Percentiles rank a stretch among this genome's conserved stretches.
Conservation (phyloP, 176 grass and related monocot species). For the Oropetium thomaeum region DNA sequence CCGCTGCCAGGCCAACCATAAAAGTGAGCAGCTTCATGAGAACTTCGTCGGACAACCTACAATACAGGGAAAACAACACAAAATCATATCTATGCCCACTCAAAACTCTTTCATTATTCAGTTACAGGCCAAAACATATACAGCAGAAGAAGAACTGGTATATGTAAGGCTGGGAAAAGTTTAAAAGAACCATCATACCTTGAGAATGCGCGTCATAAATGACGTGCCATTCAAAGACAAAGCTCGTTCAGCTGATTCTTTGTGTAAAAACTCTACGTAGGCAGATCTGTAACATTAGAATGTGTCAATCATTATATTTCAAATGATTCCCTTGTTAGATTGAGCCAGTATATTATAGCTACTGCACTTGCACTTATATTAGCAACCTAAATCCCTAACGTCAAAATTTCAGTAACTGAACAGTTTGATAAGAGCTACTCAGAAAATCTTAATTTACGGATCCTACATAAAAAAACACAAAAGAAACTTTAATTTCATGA, state of each 20-base stretch:
- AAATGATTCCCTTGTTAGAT: not conserved
- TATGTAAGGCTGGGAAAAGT: not conserved
- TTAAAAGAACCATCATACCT: constrained; percentile 50
- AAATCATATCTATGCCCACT: not conserved
- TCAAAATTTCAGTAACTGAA: not conserved
- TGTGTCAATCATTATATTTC: not conserved
- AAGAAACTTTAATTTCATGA: constrained; percentile 4
- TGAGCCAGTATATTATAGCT: constrained; percentile 12
- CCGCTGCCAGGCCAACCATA: constrained; percentile 62
- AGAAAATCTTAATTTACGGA: not conserved
- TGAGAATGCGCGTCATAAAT: constrained; percentile 92
- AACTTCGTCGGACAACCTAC: constrained; percentile 73
- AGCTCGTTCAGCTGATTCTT: constrained; percentile 81
- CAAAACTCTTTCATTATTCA: not conserved
- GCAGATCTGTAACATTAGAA: constrained; percentile 58
- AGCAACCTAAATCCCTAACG: not conserved
- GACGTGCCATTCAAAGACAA: constrained; percentile 90
- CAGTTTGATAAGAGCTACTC: not conserved
- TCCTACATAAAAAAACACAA: not conserved
- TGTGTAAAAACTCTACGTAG: constrained; percentile 85
- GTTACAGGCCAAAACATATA: not conserved
- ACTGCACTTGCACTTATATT: constrained; percentile 10
- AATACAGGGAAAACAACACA: constrained; percentile 10
- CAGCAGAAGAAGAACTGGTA: not conserved
- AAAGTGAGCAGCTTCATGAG: constrained; percentile 83